Evolutionary conservation across 2,329 filamentous ascomycete genomes (phyloP).

Genomic region (Alternaria atra): DNA sequence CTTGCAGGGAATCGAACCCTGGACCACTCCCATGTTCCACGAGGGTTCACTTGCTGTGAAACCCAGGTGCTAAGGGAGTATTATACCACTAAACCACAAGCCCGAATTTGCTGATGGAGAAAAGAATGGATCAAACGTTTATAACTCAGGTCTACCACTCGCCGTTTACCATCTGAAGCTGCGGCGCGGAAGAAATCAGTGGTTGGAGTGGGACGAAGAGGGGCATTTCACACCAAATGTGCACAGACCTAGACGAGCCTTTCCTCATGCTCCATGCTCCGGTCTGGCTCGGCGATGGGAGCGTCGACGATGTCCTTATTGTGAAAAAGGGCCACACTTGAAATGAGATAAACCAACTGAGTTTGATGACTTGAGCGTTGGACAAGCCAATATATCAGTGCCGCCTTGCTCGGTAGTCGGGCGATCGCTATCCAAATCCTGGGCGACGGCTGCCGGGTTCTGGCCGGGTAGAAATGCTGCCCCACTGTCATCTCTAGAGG

Average conservation of each 20-base stretch:
- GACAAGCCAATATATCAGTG: background rate
- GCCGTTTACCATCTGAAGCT: background rate
- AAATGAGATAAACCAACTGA: background rate
- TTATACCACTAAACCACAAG: constrained; percentile 21
- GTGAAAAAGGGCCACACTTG: background rate
- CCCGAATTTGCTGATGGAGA: constrained; percentile 1
- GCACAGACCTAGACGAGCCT: background rate
- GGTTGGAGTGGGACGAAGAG: background rate
- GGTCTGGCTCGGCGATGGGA: background rate
- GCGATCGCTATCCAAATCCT: background rate
- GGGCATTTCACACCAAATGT: background rate
- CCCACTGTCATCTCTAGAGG: too few relatives aligned
- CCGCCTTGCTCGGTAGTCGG: background rate
- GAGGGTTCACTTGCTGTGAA: too few relatives aligned
- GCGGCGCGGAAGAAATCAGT: background rate
- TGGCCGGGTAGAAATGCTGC: background rate
- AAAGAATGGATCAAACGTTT: too few relatives aligned
- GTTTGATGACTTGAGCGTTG: background rate
- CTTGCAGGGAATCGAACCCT: constrained; percentile 20
- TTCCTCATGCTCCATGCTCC: background rate
- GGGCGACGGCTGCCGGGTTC: background rate
- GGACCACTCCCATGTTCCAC: constrained; percentile 13
- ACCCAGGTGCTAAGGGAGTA: constrained; percentile 12
- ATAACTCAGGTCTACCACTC: too few relatives aligned
- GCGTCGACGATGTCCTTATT: background rate